These are phyloP conservation scores for Moesziomyces sp. DNA, from an alignment of 1,284 basidiomycete species.

Conservation along the genomic window DNA sequence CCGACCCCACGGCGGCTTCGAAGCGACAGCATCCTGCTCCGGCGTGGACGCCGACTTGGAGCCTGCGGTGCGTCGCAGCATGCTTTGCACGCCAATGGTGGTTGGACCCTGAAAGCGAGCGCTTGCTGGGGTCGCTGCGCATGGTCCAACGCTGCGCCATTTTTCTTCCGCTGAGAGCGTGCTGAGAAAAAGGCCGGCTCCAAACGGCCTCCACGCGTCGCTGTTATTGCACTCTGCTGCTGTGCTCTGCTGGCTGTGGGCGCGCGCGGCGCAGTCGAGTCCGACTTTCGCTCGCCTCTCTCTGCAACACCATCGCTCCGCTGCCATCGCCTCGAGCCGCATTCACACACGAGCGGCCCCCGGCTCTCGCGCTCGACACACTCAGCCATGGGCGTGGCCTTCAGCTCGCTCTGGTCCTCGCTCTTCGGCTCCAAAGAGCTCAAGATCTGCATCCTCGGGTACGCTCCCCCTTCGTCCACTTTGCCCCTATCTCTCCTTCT, in stretches of 20 bases:
- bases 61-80: background rate
- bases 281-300: too few species aligned
- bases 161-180: background rate
- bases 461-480: constrained; percentile 6
- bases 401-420: constrained; percentile 69
- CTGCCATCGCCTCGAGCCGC: background rate
- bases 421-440: constrained; percentile 71
- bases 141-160: background rate
- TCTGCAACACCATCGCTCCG: background rate
- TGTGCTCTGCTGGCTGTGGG: too few species aligned
- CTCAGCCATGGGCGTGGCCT: constrained; percentile 61
- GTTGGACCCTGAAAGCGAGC: background rate
- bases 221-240: too few species aligned
- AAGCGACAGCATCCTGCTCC: background rate
- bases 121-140: too few species aligned
- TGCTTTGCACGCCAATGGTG: background rate
- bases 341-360: background rate
- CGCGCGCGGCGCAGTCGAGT: too few species aligned
- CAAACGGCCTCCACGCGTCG: background rate
- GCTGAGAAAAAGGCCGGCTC: too few species aligned
- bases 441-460: constrained; percentile 68
- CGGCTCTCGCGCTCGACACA: background rate
- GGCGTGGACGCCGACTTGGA: background rate
- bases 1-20: background rate
- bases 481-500: background rate